Evolutionary conservation across 2,329 filamentous ascomycete species (phyloP), one percentile per base, ranked within the genome.

Genomic region (Colletotrichum sublineola): DNA sequence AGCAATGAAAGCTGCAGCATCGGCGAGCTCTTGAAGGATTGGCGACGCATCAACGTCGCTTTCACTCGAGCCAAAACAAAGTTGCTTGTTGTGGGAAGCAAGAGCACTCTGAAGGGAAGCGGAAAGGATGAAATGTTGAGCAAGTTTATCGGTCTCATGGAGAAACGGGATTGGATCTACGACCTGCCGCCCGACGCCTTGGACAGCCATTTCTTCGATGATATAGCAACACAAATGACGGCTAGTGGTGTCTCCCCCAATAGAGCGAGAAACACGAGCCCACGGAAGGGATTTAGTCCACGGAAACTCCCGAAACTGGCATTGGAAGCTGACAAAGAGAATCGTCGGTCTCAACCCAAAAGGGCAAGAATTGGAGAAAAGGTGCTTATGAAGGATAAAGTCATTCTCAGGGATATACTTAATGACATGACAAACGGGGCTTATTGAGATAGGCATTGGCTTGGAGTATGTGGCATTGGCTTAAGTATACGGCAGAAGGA

Each of bases 41-140:
- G 95, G 93, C 87, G 96, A 67, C 86, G 96, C 61, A 95, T 99
- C 79, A 99, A 99, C 77, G 96, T 99, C 4, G 96, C 96, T 0
- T 94, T 99, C 75, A 99, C 96, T 5, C 88, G 96, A 38, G 96
- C 96, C 31, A 94, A 95, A 80, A 96, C 93, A 0, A 99, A 99
- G 84, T 84, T 99, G 46, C 86, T 99, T 1, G 92, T 99, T 15
- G 82, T 99, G 0, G 96, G 96, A 12, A 97, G 94, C 80, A 89
- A 90, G 78, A 87, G 86, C 68, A 99, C 96, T 0, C 84, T 99
- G 3, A 94, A 93, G 86, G 85, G 90, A 14, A 88, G 92, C 64
- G 91, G 86, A n/a, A 84, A 84, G 36, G 91, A 94, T 75, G 93
- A 95, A 76, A 91, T 98, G 82, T 86, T 99, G 18, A 89, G 88